Base-by-base conservation (phyloP, 805 yeast genomes). In the Lipomyces chichibuensis region DNA sequence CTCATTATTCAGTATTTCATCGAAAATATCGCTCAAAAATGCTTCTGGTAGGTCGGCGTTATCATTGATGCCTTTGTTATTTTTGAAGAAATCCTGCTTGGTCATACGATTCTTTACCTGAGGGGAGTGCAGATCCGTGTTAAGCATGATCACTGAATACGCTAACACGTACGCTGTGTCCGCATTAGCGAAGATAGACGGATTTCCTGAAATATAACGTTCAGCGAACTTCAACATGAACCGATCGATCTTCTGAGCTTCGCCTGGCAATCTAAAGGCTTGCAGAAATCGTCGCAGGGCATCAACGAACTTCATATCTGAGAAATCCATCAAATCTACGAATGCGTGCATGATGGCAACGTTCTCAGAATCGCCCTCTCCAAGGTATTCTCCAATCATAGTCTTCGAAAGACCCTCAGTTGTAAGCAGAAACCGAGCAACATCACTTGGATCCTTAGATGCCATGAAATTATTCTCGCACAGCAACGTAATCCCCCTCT, bases 221-320 rank as follows among this genome's bases (percentile, higher is more conserved):
- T 92, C 97, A 4, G 99, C 99, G 81, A 96, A 96, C 75, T 95
- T 94, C 76, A 95, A 85, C 97, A 96, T 91, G 76, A 88, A 92
- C 73, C 99, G 84, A 81, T 95, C 99, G 76, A 95, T 94, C 75
- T 95, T 94, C 80, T 95, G 99, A 4, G 97, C 93, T 79, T 95
- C 99, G 60, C 99, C 99, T 1, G 99, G 99, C 67, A 95, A 83
- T 77, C 99, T 84, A 80, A 95, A 96, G 59, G 87, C 84, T 75
- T 96, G 99, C 66, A 95, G 82, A 74, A 92, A 92, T 17, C 80
- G 81, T 72, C 99, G 85, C 80, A 95, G 81, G 0, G 98, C 96
- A 72, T 89, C 96, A 17, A 93, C 92, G 75, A 95, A 92, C 0
- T 87, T 81, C 71, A 84, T 76, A 43, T 83, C 82, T 4, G 84